Evolutionary conservation across 345 rosid genomes (phyloP), one percentile per base, ranked within the genome.

Genomic region (Acer campestre): DNA sequence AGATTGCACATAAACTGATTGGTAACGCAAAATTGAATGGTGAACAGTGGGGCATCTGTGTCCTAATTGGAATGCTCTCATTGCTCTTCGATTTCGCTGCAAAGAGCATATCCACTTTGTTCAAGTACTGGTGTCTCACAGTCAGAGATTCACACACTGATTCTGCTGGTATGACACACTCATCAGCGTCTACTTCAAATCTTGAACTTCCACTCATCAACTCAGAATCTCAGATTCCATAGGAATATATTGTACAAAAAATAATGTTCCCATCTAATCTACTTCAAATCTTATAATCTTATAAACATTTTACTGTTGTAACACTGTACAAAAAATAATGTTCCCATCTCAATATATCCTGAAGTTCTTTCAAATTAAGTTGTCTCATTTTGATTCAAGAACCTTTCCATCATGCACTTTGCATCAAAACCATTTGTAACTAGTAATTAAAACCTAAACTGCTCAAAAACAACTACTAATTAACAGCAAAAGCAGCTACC

Each of bases 61-160:
- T 71, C 49, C 65, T 71, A n/a, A 71, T 71, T 12, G 75, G 75
- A 56, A 4, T 35, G 23, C 64, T 35, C 18, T 31, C 75, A 18
- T 56, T 31, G 65, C 18, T n/a, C 2, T 4, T 13, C 0, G 75
- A 71, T 71, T 55, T 55, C 1, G 65, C 7, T 3, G 10, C 51
- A 35, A 71, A 71, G 65, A 29, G 31, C 49, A 10, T 4, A 71
- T 18, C 27, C 4, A 56, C 13, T 71, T 55, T 71, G 27, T 18
- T 71, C 48, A 17, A 17, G 74, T 27, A 55, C 31, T 71, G 46
- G 17, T 7, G 38, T 35, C 38, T 35, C 38, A 35, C 6, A 35
- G 5, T 25, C 18, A 53, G 14, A 16, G 10, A 23, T 56, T 56
- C 61, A 56, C 61, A 4, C 61, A 56, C 4, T 18, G 1, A n/a